These are phyloP conservation scores for Fusarium sp. DNA, from an alignment of 2,329 filamentous ascomycete genomes.

Conservation along the genomic window DNA sequence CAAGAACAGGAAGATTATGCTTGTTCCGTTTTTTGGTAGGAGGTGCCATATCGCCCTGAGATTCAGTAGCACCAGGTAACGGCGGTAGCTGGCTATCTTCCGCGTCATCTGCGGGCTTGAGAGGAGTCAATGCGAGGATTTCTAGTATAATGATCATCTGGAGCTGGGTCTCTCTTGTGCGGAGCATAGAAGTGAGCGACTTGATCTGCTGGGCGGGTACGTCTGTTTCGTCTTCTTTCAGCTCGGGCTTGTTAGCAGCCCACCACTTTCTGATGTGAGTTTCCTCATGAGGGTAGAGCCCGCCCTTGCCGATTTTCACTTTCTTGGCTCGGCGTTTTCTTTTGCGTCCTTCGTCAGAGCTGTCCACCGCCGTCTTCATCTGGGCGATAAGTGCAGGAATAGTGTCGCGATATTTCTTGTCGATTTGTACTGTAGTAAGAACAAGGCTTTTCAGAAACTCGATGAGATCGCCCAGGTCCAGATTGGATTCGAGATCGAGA, in stretches of 20 bases:
- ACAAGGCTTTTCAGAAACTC: constrained; percentile 78
- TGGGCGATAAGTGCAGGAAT: constrained; percentile 73
- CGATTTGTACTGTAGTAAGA: constrained; percentile 76
- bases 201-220: constrained; percentile 69
- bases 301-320: constrained; percentile 77
- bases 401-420: constrained; percentile 85
- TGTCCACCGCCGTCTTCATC: constrained; percentile 70
- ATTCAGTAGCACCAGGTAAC: constrained; percentile 57
- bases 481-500: constrained; percentile 71
- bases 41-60: constrained; percentile 51
- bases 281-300: constrained; percentile 78
- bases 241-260: constrained; percentile 69
- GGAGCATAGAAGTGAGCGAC: constrained; percentile 75
- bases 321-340: constrained; percentile 73
- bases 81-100: constrained; percentile 65
- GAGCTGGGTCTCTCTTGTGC: constrained; percentile 83
- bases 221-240: constrained; percentile 64
- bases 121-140: constrained; percentile 77
- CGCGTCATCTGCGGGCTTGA: constrained; percentile 59
- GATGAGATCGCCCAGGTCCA: constrained; percentile 75
- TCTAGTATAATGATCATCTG: constrained; percentile 87
- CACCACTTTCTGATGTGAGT: constrained; percentile 79
- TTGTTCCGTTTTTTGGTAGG: constrained; percentile 70
- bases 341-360: constrained; percentile 63
- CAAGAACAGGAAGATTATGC: constrained; percentile 74